A percentile compares a stretch with the other conserved stretches of the same genome.
Evolutionary conservation across 352 stramenopile species (phyloP).

Genomic region (Phytophthora sansomeana): DNA sequence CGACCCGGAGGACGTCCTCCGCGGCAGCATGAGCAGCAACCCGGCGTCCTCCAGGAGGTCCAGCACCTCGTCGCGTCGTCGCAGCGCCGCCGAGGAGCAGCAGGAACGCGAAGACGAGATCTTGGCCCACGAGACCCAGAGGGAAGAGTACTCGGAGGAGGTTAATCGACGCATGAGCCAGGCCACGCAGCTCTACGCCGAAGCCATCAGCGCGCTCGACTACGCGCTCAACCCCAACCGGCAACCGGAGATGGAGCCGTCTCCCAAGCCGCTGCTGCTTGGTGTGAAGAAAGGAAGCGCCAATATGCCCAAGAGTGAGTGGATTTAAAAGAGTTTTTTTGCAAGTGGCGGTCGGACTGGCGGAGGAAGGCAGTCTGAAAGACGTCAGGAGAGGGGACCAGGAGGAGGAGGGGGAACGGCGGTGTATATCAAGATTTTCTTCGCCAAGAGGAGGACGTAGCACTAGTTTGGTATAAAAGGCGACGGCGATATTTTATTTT

Average conservation of each 20-base stretch:
- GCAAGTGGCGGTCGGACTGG: constrained; percentile 23
- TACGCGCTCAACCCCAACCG: constrained; percentile 55
- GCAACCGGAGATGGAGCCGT: constrained; percentile 36
- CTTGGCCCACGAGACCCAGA: constrained; percentile 38
- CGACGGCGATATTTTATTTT: constrained; percentile 52
- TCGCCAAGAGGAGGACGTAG: constrained; percentile 36
- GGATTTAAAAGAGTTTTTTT: no score
- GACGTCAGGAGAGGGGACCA: constrained; percentile 3
- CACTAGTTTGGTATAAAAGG: constrained; percentile 48
- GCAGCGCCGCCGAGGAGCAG: constrained; percentile 37
- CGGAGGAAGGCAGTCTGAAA: constrained; percentile 29
- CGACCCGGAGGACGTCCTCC: constrained; percentile 46
- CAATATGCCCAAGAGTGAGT: constrained; percentile 57
- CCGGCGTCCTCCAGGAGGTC: constrained; percentile 44
- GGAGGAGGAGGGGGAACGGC: neutral
- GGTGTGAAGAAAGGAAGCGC: constrained; percentile 53
- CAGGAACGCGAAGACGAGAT: constrained; percentile 41
- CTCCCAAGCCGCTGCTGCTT: constrained; percentile 60
- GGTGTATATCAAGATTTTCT: constrained; percentile 41
- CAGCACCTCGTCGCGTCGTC: constrained; percentile 38
- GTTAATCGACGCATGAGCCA: constrained; percentile 58
- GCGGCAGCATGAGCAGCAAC: constrained; percentile 40
- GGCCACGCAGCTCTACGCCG: constrained; percentile 62
- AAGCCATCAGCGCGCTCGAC: constrained; percentile 61
- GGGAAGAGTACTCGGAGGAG: constrained; percentile 48